These are phyloP conservation scores for Aspergillus sp. DNA, from an alignment of 2,329 filamentous ascomycete genomes.

Conservation along the genomic window DNA sequence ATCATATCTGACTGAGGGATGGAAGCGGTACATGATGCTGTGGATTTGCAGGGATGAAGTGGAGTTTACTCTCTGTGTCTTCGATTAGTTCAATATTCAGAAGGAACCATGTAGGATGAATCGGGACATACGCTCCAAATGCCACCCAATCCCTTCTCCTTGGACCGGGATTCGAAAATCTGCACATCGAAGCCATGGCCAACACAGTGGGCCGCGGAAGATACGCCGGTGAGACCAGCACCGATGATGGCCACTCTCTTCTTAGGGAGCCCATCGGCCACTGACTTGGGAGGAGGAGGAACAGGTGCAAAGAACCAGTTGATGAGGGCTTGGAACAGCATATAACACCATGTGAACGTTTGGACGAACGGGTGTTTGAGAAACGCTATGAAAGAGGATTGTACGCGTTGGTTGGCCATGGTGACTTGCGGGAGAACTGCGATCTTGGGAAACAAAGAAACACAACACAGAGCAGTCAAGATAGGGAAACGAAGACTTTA, in stretches of 20 bases:
- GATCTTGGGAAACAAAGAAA: background rate
- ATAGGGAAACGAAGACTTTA: too few relatives aligned
- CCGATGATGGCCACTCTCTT: constrained; percentile 68
- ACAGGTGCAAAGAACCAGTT: constrained; percentile 62
- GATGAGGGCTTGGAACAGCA: constrained; percentile 28
- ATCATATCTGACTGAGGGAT: constrained; percentile 72
- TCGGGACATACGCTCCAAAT: constrained; percentile 66
- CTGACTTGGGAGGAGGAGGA: constrained; percentile 56
- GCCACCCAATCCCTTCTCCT: constrained; percentile 64
- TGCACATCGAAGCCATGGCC: constrained; percentile 81
- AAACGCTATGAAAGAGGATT: constrained; percentile 19
- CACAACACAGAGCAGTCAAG: background rate
- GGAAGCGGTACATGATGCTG: constrained; percentile 83
- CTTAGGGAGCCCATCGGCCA: constrained; percentile 51
- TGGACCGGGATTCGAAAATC: constrained; percentile 70
- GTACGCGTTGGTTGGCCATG: background rate
- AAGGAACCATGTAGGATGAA: background rate
- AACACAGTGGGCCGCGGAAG: constrained; percentile 76
- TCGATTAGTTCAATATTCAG: background rate
- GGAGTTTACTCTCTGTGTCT: constrained; percentile 67
- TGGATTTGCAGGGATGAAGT: constrained; percentile 82
- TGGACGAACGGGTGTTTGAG: constrained; percentile 29
- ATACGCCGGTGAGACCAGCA: constrained; percentile 71
- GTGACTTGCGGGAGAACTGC: background rate
- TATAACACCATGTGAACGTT: constrained; percentile 29